Percentiles rank a stretch among this genome's conserved stretches.
These are phyloP conservation scores for Candida namnaoensis DNA, from an alignment of 805 yeast species.

Conservation along the genomic window DNA sequence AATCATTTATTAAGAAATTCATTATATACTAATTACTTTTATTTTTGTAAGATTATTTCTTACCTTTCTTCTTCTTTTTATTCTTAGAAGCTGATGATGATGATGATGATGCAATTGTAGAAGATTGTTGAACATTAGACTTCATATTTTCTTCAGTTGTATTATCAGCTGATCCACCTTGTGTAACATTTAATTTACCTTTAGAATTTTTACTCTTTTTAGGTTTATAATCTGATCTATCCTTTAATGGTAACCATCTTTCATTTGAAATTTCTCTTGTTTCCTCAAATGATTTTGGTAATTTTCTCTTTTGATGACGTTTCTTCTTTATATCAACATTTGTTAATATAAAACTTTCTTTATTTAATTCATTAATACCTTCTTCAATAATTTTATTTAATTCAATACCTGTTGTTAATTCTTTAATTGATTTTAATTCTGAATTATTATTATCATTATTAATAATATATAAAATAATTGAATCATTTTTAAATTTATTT, in stretches of 20 bases:
- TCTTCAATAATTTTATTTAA: slow-evolving; percentile 19
- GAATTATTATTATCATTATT: slow-evolving; percentile 11
- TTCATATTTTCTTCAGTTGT: slow-evolving; percentile 27
- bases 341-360: slow-evolving; percentile 7
- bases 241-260: slow-evolving; percentile 76
- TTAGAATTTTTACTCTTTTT: slow-evolving; percentile 43
- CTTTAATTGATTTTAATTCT: slow-evolving; percentile 16
- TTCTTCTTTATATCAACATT: slow-evolving; percentile 20
- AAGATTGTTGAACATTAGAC: background rate
- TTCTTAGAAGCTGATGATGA: slow-evolving; percentile 2
- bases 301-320: slow-evolving; percentile 22
- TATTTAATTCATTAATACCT: slow-evolving; percentile 8
- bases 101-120: background rate
- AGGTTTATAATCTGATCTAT: no score
- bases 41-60: slow-evolving; percentile 6
- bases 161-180: slow-evolving; percentile 49
- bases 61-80: slow-evolving; percentile 17
- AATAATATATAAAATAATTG: slow-evolving; percentile 20
- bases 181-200: slow-evolving; percentile 42
- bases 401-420: slow-evolving; percentile 22
- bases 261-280: slow-evolving; percentile 78
- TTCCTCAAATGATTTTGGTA: slow-evolving; percentile 33
- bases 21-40: no score
- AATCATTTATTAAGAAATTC: no score
- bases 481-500: slow-evolving; percentile 17